Evolutionary conservation across 345 rosid genomes (phyloP).

Genomic region (Carallia brachiata): DNA sequence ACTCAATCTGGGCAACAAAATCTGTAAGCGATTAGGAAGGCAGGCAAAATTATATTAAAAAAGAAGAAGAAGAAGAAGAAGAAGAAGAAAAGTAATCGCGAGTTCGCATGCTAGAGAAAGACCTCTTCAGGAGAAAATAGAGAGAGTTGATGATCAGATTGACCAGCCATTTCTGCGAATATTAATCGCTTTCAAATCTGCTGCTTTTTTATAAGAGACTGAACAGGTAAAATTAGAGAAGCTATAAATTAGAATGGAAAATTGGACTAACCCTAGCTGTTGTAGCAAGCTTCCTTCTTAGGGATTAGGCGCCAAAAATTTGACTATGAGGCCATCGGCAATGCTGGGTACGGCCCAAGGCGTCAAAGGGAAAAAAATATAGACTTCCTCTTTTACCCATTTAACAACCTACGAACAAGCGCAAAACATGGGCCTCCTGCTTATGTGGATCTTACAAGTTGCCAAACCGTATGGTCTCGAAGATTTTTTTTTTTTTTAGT

Average conservation of each 20-base stretch:
- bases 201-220: not conserved
- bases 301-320: not conserved
- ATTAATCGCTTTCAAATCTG: conserved; percentile 16
- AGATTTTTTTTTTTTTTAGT: no score
- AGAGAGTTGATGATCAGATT: conserved; percentile 58
- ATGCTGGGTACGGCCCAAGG: no score
- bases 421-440: no score
- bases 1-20: conserved; percentile 55
- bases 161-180: conserved; percentile 60
- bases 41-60: not conserved
- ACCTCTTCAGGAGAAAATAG: conserved; percentile 85
- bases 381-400: no score
- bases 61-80: not conserved
- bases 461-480: no score
- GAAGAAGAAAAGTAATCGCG: not conserved
- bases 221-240: not conserved
- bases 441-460: no score
- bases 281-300: no score
- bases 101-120: not conserved
- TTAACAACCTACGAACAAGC: no score
- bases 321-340: not conserved
- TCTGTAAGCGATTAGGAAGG: not conserved
- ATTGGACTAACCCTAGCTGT: not conserved
- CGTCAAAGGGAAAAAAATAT: no score
- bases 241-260: not conserved